Percentiles rank a stretch among this genome's conserved stretches.
These are phyloP conservation scores for Nymphaea thermarum DNA, from an alignment of 164 flowering plant species.

Conservation along the genomic window DNA sequence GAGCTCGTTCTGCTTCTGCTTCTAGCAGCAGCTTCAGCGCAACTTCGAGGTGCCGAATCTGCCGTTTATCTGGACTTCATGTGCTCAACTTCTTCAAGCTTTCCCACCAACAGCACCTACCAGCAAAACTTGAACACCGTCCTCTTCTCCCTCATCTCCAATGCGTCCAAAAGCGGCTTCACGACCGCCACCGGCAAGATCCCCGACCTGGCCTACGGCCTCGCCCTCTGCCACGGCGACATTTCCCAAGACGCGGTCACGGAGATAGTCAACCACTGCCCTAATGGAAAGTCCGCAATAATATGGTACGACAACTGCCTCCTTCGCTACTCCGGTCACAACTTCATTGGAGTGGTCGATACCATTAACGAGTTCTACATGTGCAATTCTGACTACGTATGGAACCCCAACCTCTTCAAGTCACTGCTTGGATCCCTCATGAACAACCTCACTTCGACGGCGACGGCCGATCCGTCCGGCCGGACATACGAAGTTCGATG, in stretches of 20 bases:
- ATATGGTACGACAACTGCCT: constrained; percentile 39
- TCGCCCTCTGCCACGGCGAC: constrained; percentile 39
- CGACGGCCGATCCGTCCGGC: not conserved
- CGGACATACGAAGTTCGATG: constrained; percentile 5
- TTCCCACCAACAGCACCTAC: constrained; percentile 7
- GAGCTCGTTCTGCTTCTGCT: no score
- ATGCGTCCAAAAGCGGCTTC: constrained; percentile 21
- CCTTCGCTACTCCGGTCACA: constrained; percentile 21
- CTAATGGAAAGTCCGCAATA: constrained; percentile 18
- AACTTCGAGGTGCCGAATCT: not conserved
- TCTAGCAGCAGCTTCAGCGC: no score
- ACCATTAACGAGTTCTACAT: constrained; percentile 17
- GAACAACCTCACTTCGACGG: constrained; percentile 12
- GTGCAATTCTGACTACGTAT: constrained; percentile 17
- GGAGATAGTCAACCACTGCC: constrained; percentile 22
- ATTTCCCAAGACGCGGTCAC: constrained; percentile 11
- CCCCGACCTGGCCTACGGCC: constrained; percentile 10
- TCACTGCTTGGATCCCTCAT: constrained; percentile 11
- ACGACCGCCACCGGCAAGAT: constrained; percentile 5
- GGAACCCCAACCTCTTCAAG: constrained; percentile 19
- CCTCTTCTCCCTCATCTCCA: constrained; percentile 10
- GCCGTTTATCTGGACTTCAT: constrained; percentile 11
- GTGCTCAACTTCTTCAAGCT: constrained; percentile 12
- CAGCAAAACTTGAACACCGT: constrained; percentile 17
- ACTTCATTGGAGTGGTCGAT: constrained; percentile 27